A percentile compares a stretch with the other conserved stretches of the same genome.
Evolutionary conservation across 148 eudicot genomes (phyloP).

Genomic region (Limonium bicolor): DNA sequence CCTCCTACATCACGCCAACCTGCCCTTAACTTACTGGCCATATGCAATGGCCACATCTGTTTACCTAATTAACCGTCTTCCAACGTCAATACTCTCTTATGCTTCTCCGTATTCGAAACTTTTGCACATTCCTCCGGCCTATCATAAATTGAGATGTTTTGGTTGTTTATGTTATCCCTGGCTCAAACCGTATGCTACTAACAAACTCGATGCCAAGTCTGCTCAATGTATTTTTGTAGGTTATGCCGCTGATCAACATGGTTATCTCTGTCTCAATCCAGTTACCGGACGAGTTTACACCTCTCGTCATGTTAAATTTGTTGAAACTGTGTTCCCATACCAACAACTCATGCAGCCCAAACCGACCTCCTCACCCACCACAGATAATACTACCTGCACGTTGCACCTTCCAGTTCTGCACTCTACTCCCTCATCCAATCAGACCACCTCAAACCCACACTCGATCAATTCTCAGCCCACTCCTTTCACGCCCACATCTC

Average conservation of each 20-base stretch:
- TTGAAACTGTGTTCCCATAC: no score
- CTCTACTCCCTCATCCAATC: no score
- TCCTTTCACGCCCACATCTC: no score
- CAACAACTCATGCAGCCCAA: no score
- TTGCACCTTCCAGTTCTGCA: no score
- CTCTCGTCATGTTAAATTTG: background rate
- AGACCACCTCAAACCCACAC: no score
- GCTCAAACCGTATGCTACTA: background rate
- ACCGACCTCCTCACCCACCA: no score
- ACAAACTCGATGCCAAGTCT: background rate
- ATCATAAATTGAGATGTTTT: background rate
- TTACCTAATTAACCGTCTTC: background rate
- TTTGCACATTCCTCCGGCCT: background rate
- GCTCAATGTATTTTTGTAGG: background rate
- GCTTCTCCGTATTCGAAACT: background rate
- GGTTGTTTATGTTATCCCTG: background rate
- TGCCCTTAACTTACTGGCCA: background rate
- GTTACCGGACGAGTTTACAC: background rate
- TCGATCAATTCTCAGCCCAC: no score
- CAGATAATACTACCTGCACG: no score
- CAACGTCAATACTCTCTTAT: background rate
- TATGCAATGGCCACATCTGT: background rate
- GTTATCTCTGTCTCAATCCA: background rate
- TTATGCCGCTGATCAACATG: background rate
- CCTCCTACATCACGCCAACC: background rate